Evolutionary conservation across 2,329 filamentous ascomycete species (phyloP).

Genomic region (Phyllosticta ampelicida): DNA sequence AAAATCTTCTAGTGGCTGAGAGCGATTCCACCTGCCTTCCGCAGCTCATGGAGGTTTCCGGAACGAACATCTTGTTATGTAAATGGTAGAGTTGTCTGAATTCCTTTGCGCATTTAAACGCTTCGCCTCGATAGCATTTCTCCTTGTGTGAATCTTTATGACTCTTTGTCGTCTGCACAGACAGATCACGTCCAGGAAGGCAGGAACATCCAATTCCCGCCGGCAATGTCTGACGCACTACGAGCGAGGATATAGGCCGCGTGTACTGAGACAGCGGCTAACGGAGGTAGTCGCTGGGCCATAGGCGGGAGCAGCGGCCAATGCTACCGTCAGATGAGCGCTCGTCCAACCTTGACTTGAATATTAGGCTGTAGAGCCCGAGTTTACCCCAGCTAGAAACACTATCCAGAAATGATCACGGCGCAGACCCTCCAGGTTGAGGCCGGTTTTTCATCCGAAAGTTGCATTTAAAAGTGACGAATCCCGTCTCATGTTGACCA

Average conservation of each 20-base stretch:
- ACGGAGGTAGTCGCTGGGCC: neutral
- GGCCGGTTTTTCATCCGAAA: neutral
- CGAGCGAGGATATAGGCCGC: neutral
- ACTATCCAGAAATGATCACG: neutral
- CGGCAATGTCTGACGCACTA: neutral
- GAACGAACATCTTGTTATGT: neutral
- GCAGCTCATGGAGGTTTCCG: neutral
- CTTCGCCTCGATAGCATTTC: too few species aligned
- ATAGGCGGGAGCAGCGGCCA: neutral
- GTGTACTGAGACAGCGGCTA: neutral
- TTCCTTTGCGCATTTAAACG: too few species aligned
- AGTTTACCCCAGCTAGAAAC: neutral
- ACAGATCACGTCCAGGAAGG: too few species aligned
- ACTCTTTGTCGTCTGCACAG: too few species aligned
- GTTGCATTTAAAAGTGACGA: neutral
- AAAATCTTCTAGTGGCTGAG: neutral
- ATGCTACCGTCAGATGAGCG: neutral
- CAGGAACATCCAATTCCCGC: neutral
- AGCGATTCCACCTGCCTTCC: neutral
- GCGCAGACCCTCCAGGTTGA: neutral
- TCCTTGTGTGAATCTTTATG: too few species aligned
- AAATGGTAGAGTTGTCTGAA: neutral
- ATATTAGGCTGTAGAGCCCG: neutral
- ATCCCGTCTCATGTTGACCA: neutral
- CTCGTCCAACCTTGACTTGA: neutral